phyloP scores from a whole-genome alignment of 2,329 filamentous ascomycete genomes.

The Penicillium carneum region DNA sequence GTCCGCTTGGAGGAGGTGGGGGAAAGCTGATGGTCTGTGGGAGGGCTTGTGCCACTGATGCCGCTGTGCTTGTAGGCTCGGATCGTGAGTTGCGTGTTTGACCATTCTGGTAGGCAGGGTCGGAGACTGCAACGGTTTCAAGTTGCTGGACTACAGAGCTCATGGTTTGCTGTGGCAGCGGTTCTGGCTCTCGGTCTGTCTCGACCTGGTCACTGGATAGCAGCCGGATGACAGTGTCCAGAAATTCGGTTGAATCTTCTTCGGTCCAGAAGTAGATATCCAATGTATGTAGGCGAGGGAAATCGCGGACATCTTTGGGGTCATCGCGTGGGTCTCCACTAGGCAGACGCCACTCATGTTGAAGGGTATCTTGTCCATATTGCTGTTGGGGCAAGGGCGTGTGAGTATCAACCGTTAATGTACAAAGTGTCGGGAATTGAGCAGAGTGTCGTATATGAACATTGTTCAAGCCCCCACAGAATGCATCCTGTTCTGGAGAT shows the following conservation, averaged over 20 bases:
- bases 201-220: constrained; percentile 55
- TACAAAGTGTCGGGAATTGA: constrained; percentile 67
- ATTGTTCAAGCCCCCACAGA: constrained; percentile 63
- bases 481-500: constrained; percentile 69
- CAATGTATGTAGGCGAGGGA: constrained; percentile 63
- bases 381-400: constrained; percentile 37
- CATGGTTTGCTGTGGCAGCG: constrained; percentile 52
- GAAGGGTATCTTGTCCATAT: constrained; percentile 36
- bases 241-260: constrained; percentile 64
- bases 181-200: constrained; percentile 55
- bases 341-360: constrained; percentile 65
- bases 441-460: constrained; percentile 63
- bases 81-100: constrained; percentile 51
- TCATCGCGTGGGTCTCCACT: constrained; percentile 61
- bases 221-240: constrained; percentile 54
- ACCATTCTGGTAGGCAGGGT: constrained; percentile 57
- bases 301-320: constrained; percentile 60
- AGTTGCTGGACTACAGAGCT: constrained; percentile 70
- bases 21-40: constrained; percentile 36
- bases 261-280: constrained; percentile 71
- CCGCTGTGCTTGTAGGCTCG: constrained; percentile 31
- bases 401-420: constrained; percentile 61
- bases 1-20: constrained; percentile 37
- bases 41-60: constrained; percentile 29
- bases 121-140: constrained; percentile 66